These are phyloP conservation scores for Alternaria postmessia DNA, from an alignment of 2,329 filamentous ascomycete genomes.

Conservation along the genomic window DNA sequence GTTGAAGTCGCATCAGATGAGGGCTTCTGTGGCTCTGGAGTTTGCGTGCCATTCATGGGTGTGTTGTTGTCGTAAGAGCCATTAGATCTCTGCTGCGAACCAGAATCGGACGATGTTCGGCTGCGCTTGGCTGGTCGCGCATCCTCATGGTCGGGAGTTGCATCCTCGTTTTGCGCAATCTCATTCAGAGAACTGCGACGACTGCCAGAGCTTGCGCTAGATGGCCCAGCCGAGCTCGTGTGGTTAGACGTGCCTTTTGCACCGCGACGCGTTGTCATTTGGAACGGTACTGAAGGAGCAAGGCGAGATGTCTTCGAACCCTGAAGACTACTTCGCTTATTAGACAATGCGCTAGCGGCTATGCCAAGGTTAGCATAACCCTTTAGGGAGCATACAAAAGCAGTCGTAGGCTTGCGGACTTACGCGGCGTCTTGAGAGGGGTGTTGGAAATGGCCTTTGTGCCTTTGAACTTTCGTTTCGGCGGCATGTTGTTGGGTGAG, in stretches of 20 bases:
- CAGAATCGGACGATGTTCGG: constrained; percentile 50
- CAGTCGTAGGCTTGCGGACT: constrained; percentile 19
- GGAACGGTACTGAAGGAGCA: constrained; percentile 57
- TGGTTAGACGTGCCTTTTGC: constrained; percentile 50
- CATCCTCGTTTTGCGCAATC: constrained; percentile 40
- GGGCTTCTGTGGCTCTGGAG: constrained; percentile 31
- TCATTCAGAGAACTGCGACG: constrained; percentile 52
- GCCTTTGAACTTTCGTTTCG: constrained; percentile 44
- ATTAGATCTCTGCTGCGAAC: constrained; percentile 45
- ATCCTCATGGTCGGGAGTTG: constrained; percentile 43
- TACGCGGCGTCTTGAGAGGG: constrained; percentile 32
- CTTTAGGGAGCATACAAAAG: constrained; percentile 25
- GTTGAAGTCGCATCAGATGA: constrained; percentile 28
- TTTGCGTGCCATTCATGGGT: constrained; percentile 40
- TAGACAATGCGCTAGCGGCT: constrained; percentile 44
- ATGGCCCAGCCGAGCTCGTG: constrained; percentile 45
- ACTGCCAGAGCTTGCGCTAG: constrained; percentile 47
- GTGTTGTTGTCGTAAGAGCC: constrained; percentile 41
- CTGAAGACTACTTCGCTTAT: constrained; percentile 49
- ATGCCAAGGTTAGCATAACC: constrained; percentile 49
- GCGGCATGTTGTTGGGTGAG: constrained; percentile 38
- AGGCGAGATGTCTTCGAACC: constrained; percentile 51
- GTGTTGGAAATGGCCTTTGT: constrained; percentile 26
- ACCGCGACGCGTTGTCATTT: constrained; percentile 59
- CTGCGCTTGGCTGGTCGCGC: constrained; percentile 49